phyloP scores from a whole-genome alignment of 2,329 filamentous ascomycete species.

The Cladosporium phlei region DNA sequence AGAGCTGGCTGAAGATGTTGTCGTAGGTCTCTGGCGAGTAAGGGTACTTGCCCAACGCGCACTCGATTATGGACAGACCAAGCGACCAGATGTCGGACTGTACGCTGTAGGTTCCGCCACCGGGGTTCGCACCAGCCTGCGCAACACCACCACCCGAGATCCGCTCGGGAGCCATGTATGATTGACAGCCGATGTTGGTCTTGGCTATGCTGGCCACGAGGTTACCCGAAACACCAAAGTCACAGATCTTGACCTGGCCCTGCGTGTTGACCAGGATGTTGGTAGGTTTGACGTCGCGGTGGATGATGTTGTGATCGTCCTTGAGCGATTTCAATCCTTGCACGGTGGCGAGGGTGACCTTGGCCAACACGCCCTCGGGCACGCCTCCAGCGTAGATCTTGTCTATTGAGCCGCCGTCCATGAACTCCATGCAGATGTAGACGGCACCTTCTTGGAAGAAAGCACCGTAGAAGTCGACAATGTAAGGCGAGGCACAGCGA shows the following conservation, averaged over 20 bases:
- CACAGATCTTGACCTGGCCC: constrained; percentile 95
- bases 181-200: constrained; percentile 98
- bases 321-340: constrained; percentile 91
- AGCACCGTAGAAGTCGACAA: constrained; percentile 97
- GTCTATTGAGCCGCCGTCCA: constrained; percentile 97
- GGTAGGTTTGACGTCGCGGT: constrained; percentile 97
- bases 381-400: constrained; percentile 89
- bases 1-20: constrained; percentile 96
- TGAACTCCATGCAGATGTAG: constrained; percentile 98
- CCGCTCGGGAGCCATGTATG: constrained; percentile 96
- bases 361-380: constrained; percentile 79
- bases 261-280: constrained; percentile 89
- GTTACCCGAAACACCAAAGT: constrained; percentile 96
- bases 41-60: constrained; percentile 87
- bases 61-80: constrained; percentile 91
- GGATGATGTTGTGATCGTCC: constrained; percentile 98
- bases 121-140: constrained; percentile 60
- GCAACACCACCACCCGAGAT: constrained; percentile 83
- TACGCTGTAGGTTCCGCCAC: constrained; percentile 87
- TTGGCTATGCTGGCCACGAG: constrained; percentile 95
- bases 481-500: constrained; percentile 89
- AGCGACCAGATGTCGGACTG: constrained; percentile 98
- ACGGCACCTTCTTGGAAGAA: constrained; percentile 99
- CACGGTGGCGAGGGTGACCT: constrained; percentile 84
- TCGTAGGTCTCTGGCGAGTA: constrained; percentile 97